These are phyloP conservation scores for Spongospora subterranea DNA, from an alignment of 208 protist species.

Conservation along the genomic window DNA sequence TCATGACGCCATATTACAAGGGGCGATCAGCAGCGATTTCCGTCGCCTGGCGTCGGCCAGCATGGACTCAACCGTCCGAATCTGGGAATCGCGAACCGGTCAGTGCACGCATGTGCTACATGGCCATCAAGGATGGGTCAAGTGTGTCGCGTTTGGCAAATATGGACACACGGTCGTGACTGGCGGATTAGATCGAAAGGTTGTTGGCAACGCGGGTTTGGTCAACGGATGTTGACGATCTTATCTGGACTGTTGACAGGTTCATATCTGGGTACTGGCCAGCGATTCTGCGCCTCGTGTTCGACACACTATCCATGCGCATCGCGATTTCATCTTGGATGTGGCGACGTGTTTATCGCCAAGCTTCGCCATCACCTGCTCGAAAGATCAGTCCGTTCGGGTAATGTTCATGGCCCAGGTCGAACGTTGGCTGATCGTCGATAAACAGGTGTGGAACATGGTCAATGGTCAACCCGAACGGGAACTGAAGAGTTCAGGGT, in stretches of 20 bases:
- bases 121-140: conserved; percentile 82
- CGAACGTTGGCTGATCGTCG: not conserved
- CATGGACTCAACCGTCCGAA: conserved; percentile 82
- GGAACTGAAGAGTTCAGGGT: conserved; percentile 49
- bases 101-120: conserved; percentile 77
- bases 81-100: conserved; percentile 82
- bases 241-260: too few species aligned
- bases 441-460: conserved; percentile 16
- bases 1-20: conserved; percentile 82
- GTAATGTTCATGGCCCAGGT: not conserved
- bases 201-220: conserved; percentile 68
- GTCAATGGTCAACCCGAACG: not conserved
- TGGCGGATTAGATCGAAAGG: conserved; percentile 83
- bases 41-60: conserved; percentile 80
- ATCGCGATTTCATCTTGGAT: conserved; percentile 51
- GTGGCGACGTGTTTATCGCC: not conserved
- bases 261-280: conserved; percentile 25
- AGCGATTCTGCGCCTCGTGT: not conserved
- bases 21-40: conserved; percentile 79
- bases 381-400: conserved; percentile 9
- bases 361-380: not conserved
- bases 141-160: conserved; percentile 80
- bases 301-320: not conserved
- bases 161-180: conserved; percentile 87
- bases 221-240: conserved; percentile 80